Conservation (phyloP, 139 green algal genomes). For the Protoeuglena noctilucae region DNA sequence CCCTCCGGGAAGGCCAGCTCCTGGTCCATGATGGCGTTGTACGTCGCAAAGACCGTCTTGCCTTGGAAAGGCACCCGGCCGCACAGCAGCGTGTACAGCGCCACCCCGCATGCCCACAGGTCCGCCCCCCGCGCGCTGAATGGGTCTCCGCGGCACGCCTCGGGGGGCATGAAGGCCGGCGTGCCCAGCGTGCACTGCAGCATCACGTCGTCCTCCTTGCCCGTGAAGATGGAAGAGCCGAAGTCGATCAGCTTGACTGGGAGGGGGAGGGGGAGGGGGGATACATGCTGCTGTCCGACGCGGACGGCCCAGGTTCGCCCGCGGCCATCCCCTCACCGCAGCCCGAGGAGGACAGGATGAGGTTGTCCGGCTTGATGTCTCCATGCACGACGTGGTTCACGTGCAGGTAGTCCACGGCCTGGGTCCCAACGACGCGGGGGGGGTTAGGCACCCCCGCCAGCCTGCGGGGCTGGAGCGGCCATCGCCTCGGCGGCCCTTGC, state of each 20-base stretch:
- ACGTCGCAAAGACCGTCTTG: background rate
- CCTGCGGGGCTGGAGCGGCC: no score
- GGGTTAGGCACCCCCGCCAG: no score
- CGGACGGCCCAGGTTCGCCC: background rate
- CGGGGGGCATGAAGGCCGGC: background rate
- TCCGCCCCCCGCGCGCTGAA: background rate
- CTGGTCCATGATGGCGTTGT: background rate
- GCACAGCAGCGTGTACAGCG: background rate
- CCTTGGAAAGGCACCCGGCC: background rate
- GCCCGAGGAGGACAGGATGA: background rate
- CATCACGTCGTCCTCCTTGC: background rate
- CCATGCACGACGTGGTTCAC: background rate
- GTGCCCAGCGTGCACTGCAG: background rate
- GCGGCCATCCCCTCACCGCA: background rate
- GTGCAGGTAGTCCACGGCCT: constrained; percentile 2
- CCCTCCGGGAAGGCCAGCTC: background rate
- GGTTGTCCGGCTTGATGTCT: constrained; percentile 4
- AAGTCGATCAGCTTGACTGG: background rate
- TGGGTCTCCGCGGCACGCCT: background rate
- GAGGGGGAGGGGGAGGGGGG: no score
- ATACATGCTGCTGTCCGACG: background rate
- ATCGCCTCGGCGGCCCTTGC: no score
- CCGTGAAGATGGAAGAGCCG: background rate
- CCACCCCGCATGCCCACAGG: background rate
- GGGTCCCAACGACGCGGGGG: no score